Base-by-base conservation (phyloP, 176 grass and related monocot genomes). In the Elaeis guineensis region DNA sequence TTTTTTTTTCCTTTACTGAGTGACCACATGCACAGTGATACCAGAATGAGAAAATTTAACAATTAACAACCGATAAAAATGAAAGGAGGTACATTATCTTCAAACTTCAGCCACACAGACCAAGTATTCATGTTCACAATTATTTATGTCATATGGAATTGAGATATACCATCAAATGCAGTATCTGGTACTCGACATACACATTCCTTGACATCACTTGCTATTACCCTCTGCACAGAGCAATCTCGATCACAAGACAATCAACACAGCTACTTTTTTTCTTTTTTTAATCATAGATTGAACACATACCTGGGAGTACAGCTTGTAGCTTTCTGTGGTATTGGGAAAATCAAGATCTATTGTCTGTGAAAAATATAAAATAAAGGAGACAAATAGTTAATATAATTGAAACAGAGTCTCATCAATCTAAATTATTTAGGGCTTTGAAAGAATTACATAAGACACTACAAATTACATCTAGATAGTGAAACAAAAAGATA, bases 171-270 rank as follows among this genome's bases (percentile, higher is more conserved):
- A 88, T 98, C 94, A 81, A 89, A 98, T 59, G 85, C 62, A 55
- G 84, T 89, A 77, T 98, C 94, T 57, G 94, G 94, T 54, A 98
- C 94, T 70, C 94, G 83, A 72, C 81, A 98, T 25, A 93, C 82
- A 0, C 88, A 86, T 77, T 98, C 94, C 85, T 98, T 98, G 73
- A 98, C 77, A 65, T 98, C 94, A 58, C 94, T 82, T 59, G 85
- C 94, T 79, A 93, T 98, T 65, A 77, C 84, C 80, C 94, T 91
- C 94, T 98, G 84, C 61, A 61, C 72, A 24, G 26, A 62, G 16
- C 15, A 26, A 18, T 25, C 24, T 30, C 22, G 67, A 59, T 59
- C 65, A 56, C 44, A 25, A 44, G 9, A 44, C 8, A 44, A 44
- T 44, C 35, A 44, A 44, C 35, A 44, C 1, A 1, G 35, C 35